A percentile compares a stretch with the other conserved stretches of the same genome.
Evolutionary conservation across 2,329 filamentous ascomycete species (phyloP).

Genomic region (Fusarium lyarnte): DNA sequence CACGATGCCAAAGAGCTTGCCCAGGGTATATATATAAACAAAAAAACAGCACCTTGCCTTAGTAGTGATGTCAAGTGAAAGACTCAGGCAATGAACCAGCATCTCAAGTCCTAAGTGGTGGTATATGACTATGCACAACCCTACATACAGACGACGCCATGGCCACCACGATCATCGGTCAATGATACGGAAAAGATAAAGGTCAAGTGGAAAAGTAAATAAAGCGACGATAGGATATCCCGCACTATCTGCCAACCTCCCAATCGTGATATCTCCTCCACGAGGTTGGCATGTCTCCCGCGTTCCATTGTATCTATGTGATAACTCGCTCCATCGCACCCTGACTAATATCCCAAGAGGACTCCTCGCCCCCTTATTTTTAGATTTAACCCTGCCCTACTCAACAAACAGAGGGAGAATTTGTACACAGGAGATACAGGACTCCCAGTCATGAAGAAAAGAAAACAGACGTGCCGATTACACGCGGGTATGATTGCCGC

Average conservation of each 20-base stretch:
- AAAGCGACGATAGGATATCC: slow-evolving; percentile 45
- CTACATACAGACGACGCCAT: slow-evolving; percentile 44
- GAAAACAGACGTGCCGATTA: slow-evolving; percentile 37
- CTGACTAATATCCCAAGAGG: slow-evolving; percentile 37
- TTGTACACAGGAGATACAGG: slow-evolving; percentile 41
- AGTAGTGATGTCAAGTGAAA: background rate
- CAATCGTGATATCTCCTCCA: slow-evolving; percentile 20
- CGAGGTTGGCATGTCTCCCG: slow-evolving; percentile 20
- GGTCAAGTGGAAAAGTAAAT: slow-evolving; percentile 44
- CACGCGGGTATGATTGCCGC: slow-evolving; percentile 31
- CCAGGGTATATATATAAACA: background rate
- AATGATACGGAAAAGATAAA: slow-evolving; percentile 37
- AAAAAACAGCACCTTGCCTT: too few relatives aligned
- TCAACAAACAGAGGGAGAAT: slow-evolving; percentile 7
- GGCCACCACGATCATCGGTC: slow-evolving; percentile 33
- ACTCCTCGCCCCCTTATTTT: slow-evolving; percentile 33
- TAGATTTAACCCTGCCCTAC: slow-evolving; percentile 18
- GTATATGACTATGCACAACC: slow-evolving; percentile 46
- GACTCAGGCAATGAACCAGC: slow-evolving; percentile 4
- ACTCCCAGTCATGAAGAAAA: slow-evolving; percentile 35
- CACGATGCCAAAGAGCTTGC: background rate
- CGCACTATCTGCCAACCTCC: slow-evolving; percentile 33
- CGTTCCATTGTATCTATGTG: slow-evolving; percentile 19
- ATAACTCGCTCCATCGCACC: slow-evolving; percentile 32
- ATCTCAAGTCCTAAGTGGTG: slow-evolving; percentile 33